Evolutionary conservation across 768 basidiomycete genomes (phyloP).

Genomic region (Suillus hirtellus): DNA sequence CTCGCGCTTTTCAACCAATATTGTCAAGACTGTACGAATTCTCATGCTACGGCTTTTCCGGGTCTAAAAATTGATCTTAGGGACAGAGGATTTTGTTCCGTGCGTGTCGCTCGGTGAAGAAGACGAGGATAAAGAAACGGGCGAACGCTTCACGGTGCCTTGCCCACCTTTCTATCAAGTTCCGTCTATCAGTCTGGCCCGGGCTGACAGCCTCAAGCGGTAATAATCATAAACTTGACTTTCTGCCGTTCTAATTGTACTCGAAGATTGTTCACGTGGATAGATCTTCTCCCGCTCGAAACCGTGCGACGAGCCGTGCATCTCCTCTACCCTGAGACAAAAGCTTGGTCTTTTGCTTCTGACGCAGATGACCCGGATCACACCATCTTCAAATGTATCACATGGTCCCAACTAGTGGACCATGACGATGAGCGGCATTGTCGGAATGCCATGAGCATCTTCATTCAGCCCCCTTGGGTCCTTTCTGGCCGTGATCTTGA

Average conservation of each 20-base stretch:
- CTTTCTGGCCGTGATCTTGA: conserved; percentile 35
- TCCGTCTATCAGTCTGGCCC: conserved; percentile 33
- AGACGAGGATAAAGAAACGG: conserved; percentile 40
- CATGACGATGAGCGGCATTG: conserved; percentile 5
- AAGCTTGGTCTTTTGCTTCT: conserved; percentile 31
- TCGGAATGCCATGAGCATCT: conserved; percentile 19
- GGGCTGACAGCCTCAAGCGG: conserved; percentile 45
- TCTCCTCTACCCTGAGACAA: conserved; percentile 29
- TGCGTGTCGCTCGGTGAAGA: conserved; percentile 33
- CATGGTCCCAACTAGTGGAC: conserved; percentile 26
- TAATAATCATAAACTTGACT: conserved; percentile 22
- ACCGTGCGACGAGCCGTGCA: conserved; percentile 46
- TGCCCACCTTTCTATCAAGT: conserved; percentile 41
- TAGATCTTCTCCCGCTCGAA: conserved; percentile 51
- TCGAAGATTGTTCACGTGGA: conserved; percentile 48
- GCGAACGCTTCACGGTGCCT: conserved; percentile 45
- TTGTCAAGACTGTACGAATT: neutral
- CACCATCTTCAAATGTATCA: conserved; percentile 24
- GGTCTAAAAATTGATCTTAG: conserved; percentile 26
- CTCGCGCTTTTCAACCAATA: conserved; percentile 28
- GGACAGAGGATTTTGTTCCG: conserved; percentile 42
- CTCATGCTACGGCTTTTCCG: conserved; percentile 1
- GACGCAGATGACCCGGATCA: conserved; percentile 23
- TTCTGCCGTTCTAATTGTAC: conserved; percentile 5
- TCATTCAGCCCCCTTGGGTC: conserved; percentile 43